Evolutionary conservation across 2,329 filamentous ascomycete species (phyloP), one percentile per base, ranked within the genome.

Genomic region (Orbilia javanica): DNA sequence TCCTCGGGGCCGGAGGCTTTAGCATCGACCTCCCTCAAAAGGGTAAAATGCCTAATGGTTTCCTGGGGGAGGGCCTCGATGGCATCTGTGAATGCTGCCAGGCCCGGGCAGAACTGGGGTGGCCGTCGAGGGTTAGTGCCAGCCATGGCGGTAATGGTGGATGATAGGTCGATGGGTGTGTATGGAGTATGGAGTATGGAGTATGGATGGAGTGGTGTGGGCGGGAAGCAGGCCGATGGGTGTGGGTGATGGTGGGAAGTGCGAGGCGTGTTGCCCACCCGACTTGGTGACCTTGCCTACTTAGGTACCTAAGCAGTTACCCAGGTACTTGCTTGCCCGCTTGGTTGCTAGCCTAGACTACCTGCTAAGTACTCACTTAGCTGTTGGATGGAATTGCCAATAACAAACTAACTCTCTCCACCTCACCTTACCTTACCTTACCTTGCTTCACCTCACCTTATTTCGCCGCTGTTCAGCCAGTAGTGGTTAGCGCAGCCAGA

Each of bases 11-110:
- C 90, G 85, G 94, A 96, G 80, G 97, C 92, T 86, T 99, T 99
- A 79, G 95, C 95, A 86, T 99, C 96, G 57, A 98, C 96, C 85
- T 99, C 96, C 84, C 97, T 97, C 81, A 99, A 88, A 71, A 98
- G 88, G 36, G 95, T 97, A 82, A 97, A 97, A 84, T 99, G 95
- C 83, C 94, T 91, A 81, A 97, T 93, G 63, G 97, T 93, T 85
- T 99, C 96, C 84, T 94, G 94, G 3, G 96, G 96, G 27, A 99
- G 89, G 44, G 95, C 94, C 64, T 93, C 91, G 83, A 98, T 93
- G 79, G 94, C 91, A 84, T 98, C 94, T 79, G 95, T 93, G 84
- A 99, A 98, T 83, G 90, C 90, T 46, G 88, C 89, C 79, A 92
- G 87, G 25, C 89, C 90, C 75, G 90, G 90, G 81, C 89, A 91